Conservation (phyloP, 2,329 filamentous ascomycete species). For the Trichoderma atroviride region DNA sequence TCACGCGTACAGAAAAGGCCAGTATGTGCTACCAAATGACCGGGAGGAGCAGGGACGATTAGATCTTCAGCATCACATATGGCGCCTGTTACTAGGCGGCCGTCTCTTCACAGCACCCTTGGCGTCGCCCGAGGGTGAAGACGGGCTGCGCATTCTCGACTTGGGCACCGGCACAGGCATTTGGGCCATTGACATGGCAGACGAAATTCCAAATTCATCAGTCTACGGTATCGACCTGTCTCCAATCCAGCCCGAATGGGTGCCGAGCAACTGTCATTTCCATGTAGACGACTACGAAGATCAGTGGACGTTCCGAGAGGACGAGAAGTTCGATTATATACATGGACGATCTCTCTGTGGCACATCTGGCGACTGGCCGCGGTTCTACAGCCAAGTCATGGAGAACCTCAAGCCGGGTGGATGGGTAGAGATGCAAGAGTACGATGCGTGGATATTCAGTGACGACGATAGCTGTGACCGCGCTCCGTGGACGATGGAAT, state of each 20-base stretch:
- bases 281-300: constrained; percentile 66
- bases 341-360: constrained; percentile 40
- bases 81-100: constrained; percentile 49
- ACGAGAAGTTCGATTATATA: constrained; percentile 44
- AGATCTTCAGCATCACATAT: constrained; percentile 58
- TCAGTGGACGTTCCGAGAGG: constrained; percentile 44
- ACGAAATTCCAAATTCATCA: constrained; percentile 43
- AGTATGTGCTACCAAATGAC: constrained; percentile 53
- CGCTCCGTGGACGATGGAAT: constrained; percentile 45
- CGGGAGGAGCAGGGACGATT: constrained; percentile 57
- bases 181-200: constrained; percentile 62
- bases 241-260: constrained; percentile 60
- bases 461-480: constrained; percentile 44
- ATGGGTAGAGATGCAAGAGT: constrained; percentile 46
- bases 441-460: constrained; percentile 44
- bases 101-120: constrained; percentile 52
- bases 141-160: constrained; percentile 52
- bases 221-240: constrained; percentile 58
- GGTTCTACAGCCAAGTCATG: constrained; percentile 37
- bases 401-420: constrained; percentile 41
- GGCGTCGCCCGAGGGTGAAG: constrained; percentile 27
- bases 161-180: constrained; percentile 65
- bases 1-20: constrained; percentile 50
- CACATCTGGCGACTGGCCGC: constrained; percentile 39
- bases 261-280: constrained; percentile 65